phyloP scores from a whole-genome alignment of 2,329 filamentous ascomycete species.

The Sarocladium kiliense region DNA sequence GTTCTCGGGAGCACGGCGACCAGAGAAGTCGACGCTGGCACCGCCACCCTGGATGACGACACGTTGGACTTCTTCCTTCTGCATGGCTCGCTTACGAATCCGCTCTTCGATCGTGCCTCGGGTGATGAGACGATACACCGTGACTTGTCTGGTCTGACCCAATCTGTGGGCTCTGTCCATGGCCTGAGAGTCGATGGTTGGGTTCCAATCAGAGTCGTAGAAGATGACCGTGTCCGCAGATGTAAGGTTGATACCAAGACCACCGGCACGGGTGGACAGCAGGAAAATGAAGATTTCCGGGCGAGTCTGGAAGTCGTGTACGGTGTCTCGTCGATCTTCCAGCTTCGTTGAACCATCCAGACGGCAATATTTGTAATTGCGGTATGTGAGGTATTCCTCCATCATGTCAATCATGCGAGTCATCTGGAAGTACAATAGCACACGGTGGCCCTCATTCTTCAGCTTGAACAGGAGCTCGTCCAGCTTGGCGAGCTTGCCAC shows the following conservation, averaged over 20 bases:
- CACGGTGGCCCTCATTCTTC: conserved; percentile 88
- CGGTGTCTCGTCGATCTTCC: conserved; percentile 93
- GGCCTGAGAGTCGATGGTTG: conserved; percentile 95
- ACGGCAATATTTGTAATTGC: conserved; percentile 98
- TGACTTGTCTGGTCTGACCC: conserved; percentile 92
- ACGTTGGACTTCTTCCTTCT: conserved; percentile 98
- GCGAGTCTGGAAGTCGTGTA: conserved; percentile 91
- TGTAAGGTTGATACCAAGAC: conserved; percentile 95
- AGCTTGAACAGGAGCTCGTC: conserved; percentile 83
- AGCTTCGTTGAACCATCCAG: conserved; percentile 96
- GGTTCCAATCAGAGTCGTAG: conserved; percentile 99
- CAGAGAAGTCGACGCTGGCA: conserved; percentile 93
- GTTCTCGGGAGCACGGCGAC: conserved; percentile 79
- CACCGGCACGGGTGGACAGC: conserved; percentile 91
- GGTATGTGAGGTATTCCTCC: conserved; percentile 98
- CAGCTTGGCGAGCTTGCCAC: conserved; percentile 88
- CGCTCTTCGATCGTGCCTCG: conserved; percentile 96
- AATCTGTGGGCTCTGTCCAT: conserved; percentile 99
- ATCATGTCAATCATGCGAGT: conserved; percentile 99
- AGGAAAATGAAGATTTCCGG: conserved; percentile 97
- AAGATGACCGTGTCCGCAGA: conserved; percentile 98
- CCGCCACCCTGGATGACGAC: conserved; percentile 93
- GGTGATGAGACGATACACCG: conserved; percentile 95
- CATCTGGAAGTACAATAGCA: conserved; percentile 99
- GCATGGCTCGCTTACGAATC: conserved; percentile 91